Evolutionary conservation across 2,329 filamentous ascomycete genomes (phyloP).

Genomic region (Epichloe scottii): DNA sequence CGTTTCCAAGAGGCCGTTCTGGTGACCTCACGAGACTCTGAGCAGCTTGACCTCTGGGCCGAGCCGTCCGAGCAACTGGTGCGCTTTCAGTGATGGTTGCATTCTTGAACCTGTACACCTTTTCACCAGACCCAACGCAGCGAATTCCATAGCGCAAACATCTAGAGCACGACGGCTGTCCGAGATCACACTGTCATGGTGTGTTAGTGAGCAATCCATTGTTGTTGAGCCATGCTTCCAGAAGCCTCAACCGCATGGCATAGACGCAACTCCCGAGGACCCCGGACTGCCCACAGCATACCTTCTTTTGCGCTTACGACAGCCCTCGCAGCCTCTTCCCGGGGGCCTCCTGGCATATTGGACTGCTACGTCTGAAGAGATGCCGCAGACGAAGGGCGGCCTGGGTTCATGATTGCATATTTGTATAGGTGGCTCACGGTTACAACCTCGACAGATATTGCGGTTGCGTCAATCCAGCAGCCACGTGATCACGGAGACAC

Average conservation of each 20-base stretch:
- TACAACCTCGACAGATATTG: background rate
- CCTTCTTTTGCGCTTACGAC: conserved; percentile 7
- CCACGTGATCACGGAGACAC: background rate
- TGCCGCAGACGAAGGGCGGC: background rate
- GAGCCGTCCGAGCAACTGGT: background rate
- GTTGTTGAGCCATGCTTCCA: background rate
- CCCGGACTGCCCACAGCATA: background rate
- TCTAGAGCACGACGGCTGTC: conserved; percentile 5
- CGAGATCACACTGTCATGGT: conserved; percentile 2
- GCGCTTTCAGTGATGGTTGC: conserved; percentile 1
- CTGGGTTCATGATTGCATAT: background rate
- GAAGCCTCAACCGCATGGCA: background rate
- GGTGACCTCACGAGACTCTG: background rate
- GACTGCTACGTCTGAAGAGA: background rate
- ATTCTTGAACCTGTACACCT: conserved; percentile 5
- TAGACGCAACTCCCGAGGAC: background rate
- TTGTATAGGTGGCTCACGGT: background rate
- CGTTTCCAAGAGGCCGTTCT: conserved; percentile 1
- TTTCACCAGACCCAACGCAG: conserved; percentile 4
- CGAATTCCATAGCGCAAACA: conserved; percentile 1
- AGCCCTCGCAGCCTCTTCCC: conserved; percentile 3
- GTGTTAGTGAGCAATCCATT: background rate
- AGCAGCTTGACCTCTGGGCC: background rate
- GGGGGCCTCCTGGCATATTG: conserved; percentile 1
- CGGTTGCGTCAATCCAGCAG: background rate